A percentile compares a stretch with the other conserved stretches of the same genome.
Conservation (phyloP, 805 yeast genomes). For the Wickerhamomyces chambardii region DNA sequence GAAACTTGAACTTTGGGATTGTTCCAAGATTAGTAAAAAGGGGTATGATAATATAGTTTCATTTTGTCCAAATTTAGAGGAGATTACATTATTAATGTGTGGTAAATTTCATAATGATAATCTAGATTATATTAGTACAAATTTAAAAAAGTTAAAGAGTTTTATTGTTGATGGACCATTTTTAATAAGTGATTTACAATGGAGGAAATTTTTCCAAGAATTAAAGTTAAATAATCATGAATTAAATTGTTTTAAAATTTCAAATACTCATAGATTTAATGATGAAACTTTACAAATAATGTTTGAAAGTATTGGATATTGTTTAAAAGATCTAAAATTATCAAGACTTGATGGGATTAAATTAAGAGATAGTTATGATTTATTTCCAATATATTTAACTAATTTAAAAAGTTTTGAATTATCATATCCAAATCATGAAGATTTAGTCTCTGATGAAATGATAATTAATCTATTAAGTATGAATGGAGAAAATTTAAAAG, state of each 20-base stretch:
- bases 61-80: conserved; percentile 64
- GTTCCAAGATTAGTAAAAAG: conserved; percentile 66
- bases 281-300: conserved; percentile 55
- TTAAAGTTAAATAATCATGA: conserved; percentile 47
- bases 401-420: conserved; percentile 52
- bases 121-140: conserved; percentile 49
- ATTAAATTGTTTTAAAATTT: conserved; percentile 50
- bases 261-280: conserved; percentile 79
- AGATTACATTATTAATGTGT: conserved; percentile 77
- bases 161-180: conserved; percentile 86
- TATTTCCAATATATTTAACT: conserved; percentile 55
- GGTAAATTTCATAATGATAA: conserved; percentile 83
- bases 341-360: conserved; percentile 68
- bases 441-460: conserved; percentile 58
- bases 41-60: conserved; percentile 66
- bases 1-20: conserved; percentile 79
- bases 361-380: conserved; percentile 44
- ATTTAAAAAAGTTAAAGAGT: conserved; percentile 43
- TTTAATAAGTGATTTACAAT: conserved; percentile 61
- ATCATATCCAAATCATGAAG: conserved; percentile 58
- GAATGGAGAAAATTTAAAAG: conserved; percentile 51
- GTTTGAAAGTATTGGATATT: conserved; percentile 49
- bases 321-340: conserved; percentile 48
- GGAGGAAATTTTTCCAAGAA: conserved; percentile 67
- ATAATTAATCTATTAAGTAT: conserved; percentile 50